Evolutionary conservation across 2,329 filamentous ascomycete species (phyloP), one percentile per base, ranked within the genome.

Genomic region (Teratosphaeria zuluensis): DNA sequence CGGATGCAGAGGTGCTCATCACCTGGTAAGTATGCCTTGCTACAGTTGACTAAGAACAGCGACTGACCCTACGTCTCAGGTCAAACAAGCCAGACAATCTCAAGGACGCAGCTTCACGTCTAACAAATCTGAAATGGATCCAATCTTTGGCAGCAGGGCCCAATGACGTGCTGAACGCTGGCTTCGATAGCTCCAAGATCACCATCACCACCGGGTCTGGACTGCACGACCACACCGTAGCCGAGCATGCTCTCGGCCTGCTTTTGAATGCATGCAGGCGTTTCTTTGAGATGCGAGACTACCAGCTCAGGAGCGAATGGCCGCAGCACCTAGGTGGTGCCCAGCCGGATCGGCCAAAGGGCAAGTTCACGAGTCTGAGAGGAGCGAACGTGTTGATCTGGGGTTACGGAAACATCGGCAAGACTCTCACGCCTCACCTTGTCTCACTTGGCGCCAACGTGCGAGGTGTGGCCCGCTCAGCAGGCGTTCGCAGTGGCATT

Each of bases 371-470:
- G 2, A 82, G 82, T 8, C 75, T 87, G 63, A 77, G 81, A 46
- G 81, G 81, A 60, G 82, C 84, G 5, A 77, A 77, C 63, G 75
- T 86, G 3, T 72, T 82, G 33, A 75, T 86, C 66, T 86, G 84
- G 84, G 84, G 84, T 11, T 86, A 83, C 66, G 84, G 84, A 58
- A 87, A 86, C 71, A 86, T 87, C 56, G 84, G 82, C 33, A 84
- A 85, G 75, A 76, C 75, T 1, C 78, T 86, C 42, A 75, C 80
- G 4, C 83, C 84, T 24, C 76, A 77, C 64, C 74, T 86, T 3
- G 72, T 75, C 6, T 75, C 74, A 0, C 76, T 84, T 46, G 85
- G 85, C 28, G 81, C 84, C 11, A 74, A 76, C 0, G 84, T 88
- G 16, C 75, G 70, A 38, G 85, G 85, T 56, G 70, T 87, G 1